phyloP scores from a whole-genome alignment of 495 filamentous ascomycete species.

The Penicillium paradoxum region DNA sequence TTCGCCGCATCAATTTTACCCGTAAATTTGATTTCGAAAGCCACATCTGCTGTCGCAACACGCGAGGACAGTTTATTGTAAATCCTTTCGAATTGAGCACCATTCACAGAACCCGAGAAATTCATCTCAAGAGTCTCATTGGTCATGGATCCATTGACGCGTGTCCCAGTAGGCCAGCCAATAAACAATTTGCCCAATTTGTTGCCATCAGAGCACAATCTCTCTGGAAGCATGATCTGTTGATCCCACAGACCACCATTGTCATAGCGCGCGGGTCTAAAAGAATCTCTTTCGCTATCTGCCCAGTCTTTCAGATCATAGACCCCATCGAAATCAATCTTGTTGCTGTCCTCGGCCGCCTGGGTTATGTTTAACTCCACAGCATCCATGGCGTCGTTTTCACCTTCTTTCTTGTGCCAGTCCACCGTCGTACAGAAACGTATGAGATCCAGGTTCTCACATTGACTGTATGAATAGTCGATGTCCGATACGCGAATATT shows the following conservation, averaged over 20 bases:
- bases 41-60: neutral
- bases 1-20: neutral
- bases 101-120: neutral
- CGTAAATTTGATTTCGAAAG: neutral
- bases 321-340: neutral
- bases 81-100: neutral
- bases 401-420: neutral
- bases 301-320: conserved; percentile 3
- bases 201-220: neutral
- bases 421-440: neutral
- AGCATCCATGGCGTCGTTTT: neutral
- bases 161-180: neutral
- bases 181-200: neutral
- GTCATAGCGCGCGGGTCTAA: neutral
- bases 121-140: conserved; percentile 3
- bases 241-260: neutral
- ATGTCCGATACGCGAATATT: neutral
- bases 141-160: conserved; percentile 4
- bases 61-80: neutral
- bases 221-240: neutral
- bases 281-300: neutral
- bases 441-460: neutral
- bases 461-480: conserved; percentile 4
- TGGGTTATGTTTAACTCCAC: conserved; percentile 2
- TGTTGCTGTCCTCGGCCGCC: neutral